These are phyloP conservation scores for Fusarium sp. DNA, from an alignment of 2,329 filamentous ascomycete species.

Conservation along the genomic window DNA sequence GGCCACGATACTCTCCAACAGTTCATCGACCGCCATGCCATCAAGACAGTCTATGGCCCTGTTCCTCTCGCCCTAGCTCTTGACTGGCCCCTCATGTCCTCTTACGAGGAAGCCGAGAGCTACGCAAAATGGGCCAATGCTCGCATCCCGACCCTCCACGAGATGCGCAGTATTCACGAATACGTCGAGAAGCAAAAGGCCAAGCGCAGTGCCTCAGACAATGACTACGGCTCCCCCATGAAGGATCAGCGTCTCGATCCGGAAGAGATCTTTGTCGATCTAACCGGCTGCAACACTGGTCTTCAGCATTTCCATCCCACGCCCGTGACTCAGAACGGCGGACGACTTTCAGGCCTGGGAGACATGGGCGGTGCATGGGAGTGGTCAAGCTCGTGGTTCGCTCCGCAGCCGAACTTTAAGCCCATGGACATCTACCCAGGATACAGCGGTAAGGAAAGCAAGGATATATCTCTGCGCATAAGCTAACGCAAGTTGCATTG, in stretches of 20 bases:
- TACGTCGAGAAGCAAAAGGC: conserved; percentile 9
- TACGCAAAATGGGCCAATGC: conserved; percentile 22
- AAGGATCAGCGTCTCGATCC: background rate
- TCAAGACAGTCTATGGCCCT: conserved; percentile 23
- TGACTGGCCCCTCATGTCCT: conserved; percentile 29
- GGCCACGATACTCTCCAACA: background rate
- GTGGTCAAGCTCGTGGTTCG: conserved; percentile 18
- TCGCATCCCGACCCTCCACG: conserved; percentile 22
- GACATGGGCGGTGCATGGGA: conserved; percentile 32
- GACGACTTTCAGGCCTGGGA: conserved; percentile 18
- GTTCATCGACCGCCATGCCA: conserved; percentile 10
- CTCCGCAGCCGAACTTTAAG: conserved; percentile 26
- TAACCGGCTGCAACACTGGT: conserved; percentile 15
- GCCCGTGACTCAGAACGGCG: conserved; percentile 10
- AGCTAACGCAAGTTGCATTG: background rate
- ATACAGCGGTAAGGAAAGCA: conserved; percentile 19
- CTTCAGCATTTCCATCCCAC: conserved; percentile 24
- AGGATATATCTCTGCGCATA: too few relatives aligned
- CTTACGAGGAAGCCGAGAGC: conserved; percentile 23
- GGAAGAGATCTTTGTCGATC: conserved; percentile 12
- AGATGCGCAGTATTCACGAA: conserved; percentile 29
- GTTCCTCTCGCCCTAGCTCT: conserved; percentile 12
- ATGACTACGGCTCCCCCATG: too few relatives aligned
- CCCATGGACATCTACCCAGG: conserved; percentile 32
- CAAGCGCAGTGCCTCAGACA: too few relatives aligned